These are phyloP conservation scores for Trapa incisa DNA, from an alignment of 345 rosid genomes.

Conservation along the genomic window DNA sequence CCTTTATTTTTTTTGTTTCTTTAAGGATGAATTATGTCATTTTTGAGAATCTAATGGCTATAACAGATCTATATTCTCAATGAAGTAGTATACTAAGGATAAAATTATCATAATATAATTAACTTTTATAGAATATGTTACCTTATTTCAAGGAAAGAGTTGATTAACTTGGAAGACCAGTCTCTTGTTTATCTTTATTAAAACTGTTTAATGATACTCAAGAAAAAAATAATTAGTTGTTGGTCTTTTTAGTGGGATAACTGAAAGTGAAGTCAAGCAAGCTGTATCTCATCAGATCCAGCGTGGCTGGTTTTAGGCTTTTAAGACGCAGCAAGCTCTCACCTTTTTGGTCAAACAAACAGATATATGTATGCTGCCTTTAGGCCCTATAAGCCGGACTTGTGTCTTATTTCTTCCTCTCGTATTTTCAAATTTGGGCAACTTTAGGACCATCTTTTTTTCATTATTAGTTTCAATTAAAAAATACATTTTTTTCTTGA, in stretches of 20 bases:
- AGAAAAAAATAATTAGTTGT: not conserved
- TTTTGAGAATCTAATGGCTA: not conserved
- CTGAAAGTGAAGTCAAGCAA: not conserved
- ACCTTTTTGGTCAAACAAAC: slow-evolving; percentile 12
- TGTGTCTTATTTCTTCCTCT: slow-evolving; percentile 1
- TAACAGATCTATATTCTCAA: too few relatives aligned
- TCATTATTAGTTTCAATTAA: not conserved
- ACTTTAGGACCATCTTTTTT: not conserved
- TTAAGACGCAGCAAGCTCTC: slow-evolving; percentile 2
- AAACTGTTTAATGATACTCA: not conserved
- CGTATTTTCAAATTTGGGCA: slow-evolving; percentile 1
- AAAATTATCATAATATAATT: too few relatives aligned
- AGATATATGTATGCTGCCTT: slow-evolving; percentile 5
- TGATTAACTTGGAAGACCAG: not conserved
- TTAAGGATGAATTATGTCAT: too few relatives aligned
- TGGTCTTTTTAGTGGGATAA: not conserved
- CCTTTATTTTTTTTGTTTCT: too few relatives aligned
- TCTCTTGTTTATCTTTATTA: too few relatives aligned
- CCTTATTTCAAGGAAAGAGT: too few relatives aligned
- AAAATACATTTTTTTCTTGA: too few relatives aligned
- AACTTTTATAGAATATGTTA: too few relatives aligned
- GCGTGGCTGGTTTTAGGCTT: slow-evolving; percentile 5
- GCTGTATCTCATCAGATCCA: slow-evolving; percentile 1
- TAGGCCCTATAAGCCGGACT: slow-evolving; percentile 10
- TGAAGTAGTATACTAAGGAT: too few relatives aligned